These are phyloP conservation scores for Scleroderma citrinum DNA, from an alignment of 768 basidiomycete genomes.

Conservation along the genomic window DNA sequence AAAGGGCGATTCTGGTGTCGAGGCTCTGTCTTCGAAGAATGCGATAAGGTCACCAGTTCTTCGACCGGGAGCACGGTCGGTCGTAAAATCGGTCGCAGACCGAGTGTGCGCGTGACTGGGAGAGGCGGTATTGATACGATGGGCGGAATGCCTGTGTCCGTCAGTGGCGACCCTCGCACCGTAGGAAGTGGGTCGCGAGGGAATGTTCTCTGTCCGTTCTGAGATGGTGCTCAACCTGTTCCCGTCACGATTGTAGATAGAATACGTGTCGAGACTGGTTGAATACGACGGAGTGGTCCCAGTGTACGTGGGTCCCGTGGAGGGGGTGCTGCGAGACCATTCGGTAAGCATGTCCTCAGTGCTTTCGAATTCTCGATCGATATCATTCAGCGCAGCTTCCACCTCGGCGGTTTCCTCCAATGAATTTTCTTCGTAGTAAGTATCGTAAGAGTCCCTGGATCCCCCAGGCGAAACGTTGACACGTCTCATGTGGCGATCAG, in stretches of 20 bases:
- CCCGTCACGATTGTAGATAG: slow-evolving; percentile 37
- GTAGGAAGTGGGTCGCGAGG: slow-evolving; percentile 50
- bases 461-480: slow-evolving; percentile 49
- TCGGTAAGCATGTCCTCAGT: slow-evolving; percentile 60
- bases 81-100: slow-evolving; percentile 51
- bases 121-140: slow-evolving; percentile 34
- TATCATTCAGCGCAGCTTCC: slow-evolving; percentile 56
- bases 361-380: slow-evolving; percentile 63
- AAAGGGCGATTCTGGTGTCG: slow-evolving; percentile 28
- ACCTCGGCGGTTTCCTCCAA: slow-evolving; percentile 48
- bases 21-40: slow-evolving; percentile 57
- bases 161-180: slow-evolving; percentile 34
- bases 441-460: slow-evolving; percentile 36
- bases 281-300: slow-evolving; percentile 29
- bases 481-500: slow-evolving; percentile 45
- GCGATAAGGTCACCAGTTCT: slow-evolving; percentile 70
- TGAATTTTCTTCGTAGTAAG: slow-evolving; percentile 54
- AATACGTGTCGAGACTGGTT: slow-evolving; percentile 34
- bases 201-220: slow-evolving; percentile 66
- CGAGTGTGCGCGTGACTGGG: slow-evolving; percentile 43
- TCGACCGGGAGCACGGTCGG: slow-evolving; percentile 45
- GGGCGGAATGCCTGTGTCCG: slow-evolving; percentile 40
- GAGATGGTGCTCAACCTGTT: slow-evolving; percentile 67
- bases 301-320: slow-evolving; percentile 24
- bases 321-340: slow-evolving; percentile 51